Evolutionary conservation across 352 stramenopile species (phyloP).

Genomic region (Blastocystis sp.): DNA sequence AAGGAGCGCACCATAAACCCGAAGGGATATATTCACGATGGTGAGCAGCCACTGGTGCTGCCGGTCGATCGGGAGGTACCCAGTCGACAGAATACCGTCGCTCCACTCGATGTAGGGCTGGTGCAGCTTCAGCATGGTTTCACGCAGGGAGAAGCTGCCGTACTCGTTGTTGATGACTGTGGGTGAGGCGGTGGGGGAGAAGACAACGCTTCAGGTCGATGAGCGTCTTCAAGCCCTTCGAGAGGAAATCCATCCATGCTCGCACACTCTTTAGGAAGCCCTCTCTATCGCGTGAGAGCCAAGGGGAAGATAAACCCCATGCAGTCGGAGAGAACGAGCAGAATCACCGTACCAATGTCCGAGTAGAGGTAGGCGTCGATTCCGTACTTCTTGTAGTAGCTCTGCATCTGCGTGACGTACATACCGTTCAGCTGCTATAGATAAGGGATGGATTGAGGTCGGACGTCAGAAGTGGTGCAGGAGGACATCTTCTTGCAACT

Average conservation of each 20-base stretch:
- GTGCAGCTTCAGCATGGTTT: slow-evolving; percentile 45
- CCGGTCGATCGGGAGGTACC: slow-evolving; percentile 56
- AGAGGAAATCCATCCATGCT: slow-evolving; percentile 52
- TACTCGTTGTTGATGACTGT: slow-evolving; percentile 54
- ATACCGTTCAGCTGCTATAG: slow-evolving; percentile 20
- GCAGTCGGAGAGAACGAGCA: slow-evolving; percentile 57
- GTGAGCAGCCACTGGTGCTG: slow-evolving; percentile 61
- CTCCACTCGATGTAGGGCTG: slow-evolving; percentile 67
- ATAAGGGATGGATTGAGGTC: background rate
- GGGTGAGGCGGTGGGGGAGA: background rate
- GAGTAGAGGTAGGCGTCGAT: slow-evolving; percentile 61
- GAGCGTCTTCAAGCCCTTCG: slow-evolving; percentile 39
- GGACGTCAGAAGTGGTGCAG: slow-evolving; percentile 4
- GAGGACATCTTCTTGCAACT: background rate
- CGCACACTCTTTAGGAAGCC: slow-evolving; percentile 21
- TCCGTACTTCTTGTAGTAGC: slow-evolving; percentile 38
- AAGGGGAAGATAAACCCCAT: slow-evolving; percentile 29
- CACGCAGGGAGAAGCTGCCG: slow-evolving; percentile 55
- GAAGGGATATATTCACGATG: slow-evolving; percentile 64
- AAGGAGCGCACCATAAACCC: background rate
- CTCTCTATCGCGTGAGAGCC: background rate
- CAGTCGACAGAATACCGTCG: slow-evolving; percentile 58
- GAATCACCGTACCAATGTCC: slow-evolving; percentile 57
- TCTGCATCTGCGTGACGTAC: background rate
- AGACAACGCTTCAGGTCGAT: slow-evolving; percentile 57